A percentile compares a stretch with the other conserved stretches of the same genome.
Conservation (phyloP, 352 stramenopile genomes). For the Globisporangium spinosum region DNA sequence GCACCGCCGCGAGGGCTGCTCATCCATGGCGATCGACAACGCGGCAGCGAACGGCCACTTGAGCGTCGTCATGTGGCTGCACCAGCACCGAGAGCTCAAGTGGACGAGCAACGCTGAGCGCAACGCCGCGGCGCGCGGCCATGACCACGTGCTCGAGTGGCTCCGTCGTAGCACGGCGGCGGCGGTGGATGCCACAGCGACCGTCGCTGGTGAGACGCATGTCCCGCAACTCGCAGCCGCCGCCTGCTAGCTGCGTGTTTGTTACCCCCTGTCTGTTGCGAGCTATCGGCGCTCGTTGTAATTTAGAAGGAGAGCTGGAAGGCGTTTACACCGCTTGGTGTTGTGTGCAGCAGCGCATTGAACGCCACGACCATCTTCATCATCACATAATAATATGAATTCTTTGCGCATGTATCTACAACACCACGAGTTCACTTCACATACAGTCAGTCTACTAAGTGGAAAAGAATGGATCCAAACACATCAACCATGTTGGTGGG, state of each 20-base stretch:
- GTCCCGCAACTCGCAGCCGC: not conserved
- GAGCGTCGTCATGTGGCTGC: constrained; percentile 8
- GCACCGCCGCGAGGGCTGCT: constrained; percentile 44
- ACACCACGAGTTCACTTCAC: too few relatives aligned
- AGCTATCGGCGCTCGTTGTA: not conserved
- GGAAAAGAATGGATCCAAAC: too few relatives aligned
- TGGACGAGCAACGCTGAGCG: constrained; percentile 10
- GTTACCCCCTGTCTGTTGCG: too few relatives aligned
- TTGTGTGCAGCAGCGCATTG: too few relatives aligned
- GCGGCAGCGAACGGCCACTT: constrained; percentile 9
- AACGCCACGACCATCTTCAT: too few relatives aligned
- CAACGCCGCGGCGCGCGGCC: not conserved
- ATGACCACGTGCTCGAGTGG: constrained; percentile 9
- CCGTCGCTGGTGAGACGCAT: not conserved
- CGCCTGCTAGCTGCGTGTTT: not conserved
- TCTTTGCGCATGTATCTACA: too few relatives aligned
- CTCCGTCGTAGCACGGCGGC: not conserved
- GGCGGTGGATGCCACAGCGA: too few relatives aligned
- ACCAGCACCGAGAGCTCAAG: not conserved
- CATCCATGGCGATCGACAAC: constrained; percentile 7
- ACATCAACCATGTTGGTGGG: too few relatives aligned
- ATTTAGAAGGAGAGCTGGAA: not conserved
- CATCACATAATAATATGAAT: too few relatives aligned
- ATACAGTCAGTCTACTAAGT: too few relatives aligned
- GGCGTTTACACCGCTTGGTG: too few relatives aligned